Evolutionary conservation across 352 stramenopile genomes (phyloP), one percentile per base, ranked within the genome.

Genomic region (Phytophthora litchii): DNA sequence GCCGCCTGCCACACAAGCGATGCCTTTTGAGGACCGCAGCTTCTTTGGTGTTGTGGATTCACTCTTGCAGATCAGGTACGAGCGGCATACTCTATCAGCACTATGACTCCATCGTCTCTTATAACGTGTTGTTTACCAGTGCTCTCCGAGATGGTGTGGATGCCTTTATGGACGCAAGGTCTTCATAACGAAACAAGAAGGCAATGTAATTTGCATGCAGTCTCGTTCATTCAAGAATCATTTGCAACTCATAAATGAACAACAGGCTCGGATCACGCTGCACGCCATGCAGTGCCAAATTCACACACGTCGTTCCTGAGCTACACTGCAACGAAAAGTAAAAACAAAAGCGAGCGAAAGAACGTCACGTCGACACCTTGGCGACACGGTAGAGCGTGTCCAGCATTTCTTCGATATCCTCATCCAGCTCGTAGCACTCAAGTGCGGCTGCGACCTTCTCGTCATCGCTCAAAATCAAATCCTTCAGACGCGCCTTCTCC

Each of bases 321-420:
- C 34, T 44, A 36, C 40, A 25, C 27, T 53, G 27, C 31, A 31
- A 53, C 27, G 23, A 5, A 27, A 27, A 27, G 23, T 31, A 43
- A 60, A 60, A 50, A n/a, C 44, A 45, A 63, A 34, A 42, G 42
- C 36, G 54, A 25, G 23, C 38, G 25, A 5, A 3, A 27, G 23
- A 5, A 27, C 27, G 27, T 75, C 57, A 76, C 43, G 48, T 55
- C 41, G 61, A 58, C 29, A 85, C 56, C 56, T 92, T 92, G 2
- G 84, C 82, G 13, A 94, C 78, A 23, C 83, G 80, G 41, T 91
- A 91, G 29, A 95, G 62, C 49, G 80, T 89, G 59, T 95, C 86
- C 41, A 95, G 79, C 77, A 94, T 87, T 54, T 90, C 86, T 27
- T 94, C 80, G 23, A 94, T 87, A 63, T 95, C 81, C 48, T 89